Evolutionary conservation across 768 basidiomycete species (phyloP).

Genomic region (Xanthoconium purpureum): DNA sequence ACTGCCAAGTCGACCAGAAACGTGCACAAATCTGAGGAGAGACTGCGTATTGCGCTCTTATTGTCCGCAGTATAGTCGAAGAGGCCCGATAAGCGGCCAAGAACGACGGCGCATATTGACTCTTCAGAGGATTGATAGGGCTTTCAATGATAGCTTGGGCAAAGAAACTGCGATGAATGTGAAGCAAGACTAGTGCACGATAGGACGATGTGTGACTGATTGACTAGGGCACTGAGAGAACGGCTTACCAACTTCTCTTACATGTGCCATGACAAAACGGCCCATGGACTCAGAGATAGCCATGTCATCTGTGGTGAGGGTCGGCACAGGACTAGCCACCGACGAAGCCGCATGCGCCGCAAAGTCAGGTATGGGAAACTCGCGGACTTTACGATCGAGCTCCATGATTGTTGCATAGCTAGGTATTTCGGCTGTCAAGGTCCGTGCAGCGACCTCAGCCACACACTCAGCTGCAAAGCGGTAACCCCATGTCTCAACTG

Average conservation of each 20-base stretch:
- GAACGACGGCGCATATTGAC: constrained; percentile 62
- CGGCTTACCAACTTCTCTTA: constrained; percentile 36
- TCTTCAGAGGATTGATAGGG: constrained; percentile 63
- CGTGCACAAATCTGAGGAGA: constrained; percentile 49
- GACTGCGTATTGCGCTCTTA: constrained; percentile 45
- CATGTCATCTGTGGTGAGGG: constrained; percentile 12
- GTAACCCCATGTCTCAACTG: constrained; percentile 61
- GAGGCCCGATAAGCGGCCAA: constrained; percentile 59
- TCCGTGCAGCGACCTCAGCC: constrained; percentile 58
- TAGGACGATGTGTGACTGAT: constrained; percentile 1
- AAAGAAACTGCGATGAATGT: constrained; percentile 67
- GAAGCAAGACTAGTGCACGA: constrained; percentile 47
- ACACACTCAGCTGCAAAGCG: constrained; percentile 66
- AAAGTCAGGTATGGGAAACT: constrained; percentile 54
- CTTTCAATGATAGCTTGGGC: constrained; percentile 69
- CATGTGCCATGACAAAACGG: constrained; percentile 36
- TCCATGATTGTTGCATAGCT: constrained; percentile 65
- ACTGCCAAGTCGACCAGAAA: constrained; percentile 65
- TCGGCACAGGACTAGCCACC: constrained; percentile 20
- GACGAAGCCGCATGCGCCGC: constrained; percentile 39
- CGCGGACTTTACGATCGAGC: constrained; percentile 63
- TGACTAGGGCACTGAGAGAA: neutral
- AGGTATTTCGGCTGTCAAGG: constrained; percentile 62
- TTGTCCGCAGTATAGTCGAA: constrained; percentile 51
- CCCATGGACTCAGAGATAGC: constrained; percentile 34